Conservation (phyloP, 306 rosid species). For the Trifolium subterraneum region DNA sequence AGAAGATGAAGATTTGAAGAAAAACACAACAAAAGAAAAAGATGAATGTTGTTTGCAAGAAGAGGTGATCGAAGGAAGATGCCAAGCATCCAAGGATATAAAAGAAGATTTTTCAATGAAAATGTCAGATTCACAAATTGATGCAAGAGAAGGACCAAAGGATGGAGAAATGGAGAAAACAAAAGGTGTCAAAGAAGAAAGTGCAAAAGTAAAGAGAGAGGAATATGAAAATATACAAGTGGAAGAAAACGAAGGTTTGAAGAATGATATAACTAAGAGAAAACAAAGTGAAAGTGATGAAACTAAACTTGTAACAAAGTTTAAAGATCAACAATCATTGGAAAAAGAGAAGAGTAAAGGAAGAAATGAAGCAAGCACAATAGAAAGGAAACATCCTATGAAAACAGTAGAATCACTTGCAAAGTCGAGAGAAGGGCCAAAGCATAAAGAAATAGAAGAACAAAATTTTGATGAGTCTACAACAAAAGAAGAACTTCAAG, state of each 20-base stretch:
- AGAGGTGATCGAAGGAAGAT: neutral
- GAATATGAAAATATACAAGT: conserved; percentile 7
- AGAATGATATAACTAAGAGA: neutral
- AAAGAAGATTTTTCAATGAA: conserved; percentile 8
- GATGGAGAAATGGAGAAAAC: neutral
- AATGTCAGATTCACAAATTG: conserved; percentile 17
- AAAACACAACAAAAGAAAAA: conserved; percentile 4
- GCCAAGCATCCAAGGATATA: neutral
- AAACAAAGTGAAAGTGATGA: neutral
- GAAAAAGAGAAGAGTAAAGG: neutral
- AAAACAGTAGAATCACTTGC: no score
- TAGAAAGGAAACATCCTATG: no score
- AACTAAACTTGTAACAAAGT: conserved; percentile 8
- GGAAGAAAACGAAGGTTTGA: conserved; percentile 4
- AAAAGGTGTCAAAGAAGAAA: neutral
- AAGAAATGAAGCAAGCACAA: no score
- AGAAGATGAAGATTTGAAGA: conserved; percentile 1
- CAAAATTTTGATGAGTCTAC: conserved; percentile 2
- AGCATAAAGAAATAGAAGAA: neutral
- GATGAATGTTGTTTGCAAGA: conserved; percentile 3
- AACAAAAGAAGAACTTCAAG: conserved; percentile 4
- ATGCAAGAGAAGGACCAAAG: neutral
- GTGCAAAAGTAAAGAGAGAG: neutral
- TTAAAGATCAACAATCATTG: conserved; percentile 21
- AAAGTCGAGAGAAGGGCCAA: neutral